Evolutionary conservation across 2,329 filamentous ascomycete genomes (phyloP), one percentile per base, ranked within the genome.

Genomic region (Ophiostoma fasciatum): DNA sequence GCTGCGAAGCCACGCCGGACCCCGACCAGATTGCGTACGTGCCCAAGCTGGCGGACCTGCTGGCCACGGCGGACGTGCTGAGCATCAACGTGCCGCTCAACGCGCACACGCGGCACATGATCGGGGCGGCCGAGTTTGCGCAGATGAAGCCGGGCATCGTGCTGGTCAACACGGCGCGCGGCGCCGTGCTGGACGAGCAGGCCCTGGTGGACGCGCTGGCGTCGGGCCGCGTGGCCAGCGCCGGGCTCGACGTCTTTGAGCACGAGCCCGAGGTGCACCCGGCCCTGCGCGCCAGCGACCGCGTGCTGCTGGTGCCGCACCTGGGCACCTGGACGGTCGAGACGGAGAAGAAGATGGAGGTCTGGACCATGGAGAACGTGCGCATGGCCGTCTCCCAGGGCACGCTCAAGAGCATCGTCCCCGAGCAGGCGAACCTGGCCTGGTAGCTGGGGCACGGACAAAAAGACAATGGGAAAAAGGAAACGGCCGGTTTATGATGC

Each of bases 311-410:
- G 20, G 59, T 92, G 25, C 84, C 84, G 35, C 84, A 92, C 55
- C 82, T 92, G 80, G 83, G 83, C 0, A 92, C 84, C 0, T 84
- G 71, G 66, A 88, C 81, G 1, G 60, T 74, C 20, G 82, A 73
- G 58, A 72, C 69, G 7, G 62, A 42, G 31, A 35, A 14, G 6
- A 38, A 37, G 33, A 46, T 46, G 44, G 44, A 46, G 38, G 37
- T 27, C 22, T 38, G 33, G 38, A 36, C 42, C n/a, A 40, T 46
- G 26, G 28, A 21, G 30, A 46, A 46, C 18, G 44, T 46, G 9
- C 31, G 27, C 12, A 68, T 28, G 31, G 40, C 40, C 3, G 18
- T 44, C 8, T 21, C 27, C 5, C n/a, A 22, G 28, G 40, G 35
- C 10, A 32, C 32, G 11, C 40, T 44, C 17, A 38, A 33, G 29